phyloP scores from a whole-genome alignment of 2,329 filamentous ascomycete species.

The Trichoderma atrobrunneum region DNA sequence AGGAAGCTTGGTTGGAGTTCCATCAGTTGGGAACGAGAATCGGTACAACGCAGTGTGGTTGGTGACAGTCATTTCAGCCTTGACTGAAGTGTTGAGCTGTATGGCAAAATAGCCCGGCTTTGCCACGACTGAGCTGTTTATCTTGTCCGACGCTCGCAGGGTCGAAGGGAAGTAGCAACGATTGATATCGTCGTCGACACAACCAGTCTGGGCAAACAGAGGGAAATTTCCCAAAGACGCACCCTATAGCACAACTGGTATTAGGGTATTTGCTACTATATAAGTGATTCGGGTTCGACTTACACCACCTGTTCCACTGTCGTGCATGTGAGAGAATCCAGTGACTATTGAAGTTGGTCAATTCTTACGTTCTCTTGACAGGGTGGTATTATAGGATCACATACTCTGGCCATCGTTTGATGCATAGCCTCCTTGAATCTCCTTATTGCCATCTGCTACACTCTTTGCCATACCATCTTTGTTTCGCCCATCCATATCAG shows the following conservation, averaged over 20 bases:
- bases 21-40: slow-evolving; percentile 52
- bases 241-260: slow-evolving; percentile 22
- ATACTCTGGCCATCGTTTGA: slow-evolving; percentile 37
- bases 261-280: neutral
- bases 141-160: slow-evolving; percentile 46
- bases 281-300: neutral
- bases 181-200: slow-evolving; percentile 42
- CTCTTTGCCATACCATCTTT: slow-evolving; percentile 31
- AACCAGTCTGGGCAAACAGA: slow-evolving; percentile 48
- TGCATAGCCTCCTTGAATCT: slow-evolving; percentile 51
- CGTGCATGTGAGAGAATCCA: slow-evolving; percentile 55
- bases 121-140: slow-evolving; percentile 51
- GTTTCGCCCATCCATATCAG: neutral
- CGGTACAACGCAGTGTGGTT: slow-evolving; percentile 60
- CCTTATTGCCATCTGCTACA: slow-evolving; percentile 25
- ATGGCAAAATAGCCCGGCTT: slow-evolving; percentile 62
- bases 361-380: too few relatives aligned
- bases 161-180: slow-evolving; percentile 52
- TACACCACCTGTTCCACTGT: slow-evolving; percentile 32
- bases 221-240: slow-evolving; percentile 53
- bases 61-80: slow-evolving; percentile 61
- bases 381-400: neutral
- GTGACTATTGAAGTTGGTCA: slow-evolving; percentile 31
- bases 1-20: slow-evolving; percentile 21
- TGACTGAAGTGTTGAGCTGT: slow-evolving; percentile 53